These are phyloP conservation scores for Plasmodium cynomolgi DNA, from an alignment of 169 alveolate species.

Conservation along the genomic window DNA sequence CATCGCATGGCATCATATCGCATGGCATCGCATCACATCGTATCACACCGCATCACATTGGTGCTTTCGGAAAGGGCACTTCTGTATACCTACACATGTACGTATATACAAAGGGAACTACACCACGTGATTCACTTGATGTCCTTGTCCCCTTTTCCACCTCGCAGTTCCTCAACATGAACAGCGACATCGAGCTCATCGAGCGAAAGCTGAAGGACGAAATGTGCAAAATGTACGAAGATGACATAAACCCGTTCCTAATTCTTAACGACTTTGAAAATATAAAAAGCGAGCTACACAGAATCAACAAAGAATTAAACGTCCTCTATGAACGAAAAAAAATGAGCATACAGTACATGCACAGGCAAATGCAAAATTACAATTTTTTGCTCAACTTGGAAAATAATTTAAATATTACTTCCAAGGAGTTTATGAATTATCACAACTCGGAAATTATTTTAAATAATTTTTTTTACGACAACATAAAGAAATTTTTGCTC, in stretches of 20 bases:
- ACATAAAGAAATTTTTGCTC: slow-evolving; percentile 48
- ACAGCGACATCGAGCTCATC: slow-evolving; percentile 64
- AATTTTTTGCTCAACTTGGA: slow-evolving; percentile 48
- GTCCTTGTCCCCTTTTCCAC: neutral
- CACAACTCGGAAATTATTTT: slow-evolving; percentile 42
- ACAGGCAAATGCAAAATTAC: slow-evolving; percentile 74
- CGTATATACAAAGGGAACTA: neutral
- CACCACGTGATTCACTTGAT: neutral
- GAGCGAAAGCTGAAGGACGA: slow-evolving; percentile 60
- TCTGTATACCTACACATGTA: neutral
- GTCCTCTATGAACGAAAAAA: slow-evolving; percentile 54
- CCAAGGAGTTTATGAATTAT: slow-evolving; percentile 40
- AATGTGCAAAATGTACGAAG: slow-evolving; percentile 66
- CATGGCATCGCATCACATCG: no score
- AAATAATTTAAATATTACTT: slow-evolving; percentile 49
- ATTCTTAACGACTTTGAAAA: slow-evolving; percentile 57
- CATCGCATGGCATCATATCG: no score
- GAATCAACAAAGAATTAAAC: slow-evolving; percentile 31
- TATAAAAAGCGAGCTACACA: slow-evolving; percentile 40
- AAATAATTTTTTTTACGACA: slow-evolving; percentile 42
- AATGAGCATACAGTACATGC: slow-evolving; percentile 29
- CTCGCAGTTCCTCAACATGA: slow-evolving; percentile 48
- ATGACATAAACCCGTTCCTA: slow-evolving; percentile 56
- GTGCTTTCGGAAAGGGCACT: neutral
- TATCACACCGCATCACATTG: neutral